Evolutionary conservation across 805 yeast species (phyloP), one percentile per base, ranked within the genome.

Genomic region (Jamesozyma piceae): DNA sequence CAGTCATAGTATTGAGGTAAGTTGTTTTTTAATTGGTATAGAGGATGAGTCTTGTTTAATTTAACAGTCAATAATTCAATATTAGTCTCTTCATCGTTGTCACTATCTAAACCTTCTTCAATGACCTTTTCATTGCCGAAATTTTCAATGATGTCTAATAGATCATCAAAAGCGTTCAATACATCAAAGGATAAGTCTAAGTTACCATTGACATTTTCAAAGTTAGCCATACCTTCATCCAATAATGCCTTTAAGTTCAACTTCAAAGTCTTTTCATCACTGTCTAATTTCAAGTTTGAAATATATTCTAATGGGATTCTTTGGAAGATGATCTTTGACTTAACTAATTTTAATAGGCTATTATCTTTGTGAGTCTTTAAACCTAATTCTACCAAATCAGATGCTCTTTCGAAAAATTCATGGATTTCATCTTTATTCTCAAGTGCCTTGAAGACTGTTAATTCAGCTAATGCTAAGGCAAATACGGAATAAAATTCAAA

Each of bases 401-500:
- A 46, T 4, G 95, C 82, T 32, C 82, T 85, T 11, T 74, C 74
- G 41, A 85, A 78, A 57, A 69, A 84, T 38, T 76, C 82, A 10
- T 63, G 58, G 8, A 81, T 71, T 24, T 63, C 52, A n/a, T 62
- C 59, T 8, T 46, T 49, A 31, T 53, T 51, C 19, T 50, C 47
- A 47, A 62, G 48, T 36, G 45, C 54, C 48, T 75, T 71, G 62
- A 77, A 82, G 29, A 68, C 67, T 1, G 84, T 76, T 49, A 82
- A 64, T 45, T 80, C 86, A 32, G 78, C 70, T 35, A 84, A 64
- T 0, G 95, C 80, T 36, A 77, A 64, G 0, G 87, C 89, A 61
- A 88, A 90, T 26, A 83, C 75, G 4, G 81, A 67, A 55, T 84
- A 82, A 58, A 88, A 84, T 35, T 67, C 69, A 29, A 74, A 75